A percentile compares a stretch with the other conserved stretches of the same genome.
These are phyloP conservation scores for Zygosaccharomyces sapae DNA, from an alignment of 1,139 yeast species.

Conservation along the genomic window DNA sequence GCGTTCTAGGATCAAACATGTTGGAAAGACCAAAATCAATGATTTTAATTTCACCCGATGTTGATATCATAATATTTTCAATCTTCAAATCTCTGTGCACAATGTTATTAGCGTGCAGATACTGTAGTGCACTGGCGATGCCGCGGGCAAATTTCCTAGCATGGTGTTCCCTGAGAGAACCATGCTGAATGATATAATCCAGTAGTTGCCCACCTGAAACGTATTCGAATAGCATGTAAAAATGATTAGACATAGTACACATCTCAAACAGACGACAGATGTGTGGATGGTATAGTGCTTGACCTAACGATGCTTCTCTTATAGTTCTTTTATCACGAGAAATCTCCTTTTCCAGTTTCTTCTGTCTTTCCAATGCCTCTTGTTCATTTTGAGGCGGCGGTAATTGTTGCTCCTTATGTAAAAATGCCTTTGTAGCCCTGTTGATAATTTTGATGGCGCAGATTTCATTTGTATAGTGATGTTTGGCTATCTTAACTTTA, in stretches of 20 bases:
- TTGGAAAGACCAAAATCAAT: slow-evolving; percentile 96
- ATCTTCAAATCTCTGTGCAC: slow-evolving; percentile 96
- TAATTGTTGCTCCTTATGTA: slow-evolving; percentile 71
- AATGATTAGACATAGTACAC: slow-evolving; percentile 94
- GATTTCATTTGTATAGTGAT: slow-evolving; percentile 71
- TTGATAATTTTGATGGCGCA: slow-evolving; percentile 87
- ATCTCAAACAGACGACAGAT: slow-evolving; percentile 90
- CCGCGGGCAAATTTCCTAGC: slow-evolving; percentile 95
- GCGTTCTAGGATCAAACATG: slow-evolving; percentile 64
- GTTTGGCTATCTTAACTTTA: slow-evolving; percentile 89
- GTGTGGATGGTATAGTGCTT: slow-evolving; percentile 83
- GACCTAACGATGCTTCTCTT: slow-evolving; percentile 91
- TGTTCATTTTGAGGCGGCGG: slow-evolving; percentile 56
- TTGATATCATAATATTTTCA: slow-evolving; percentile 92
- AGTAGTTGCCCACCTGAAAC: slow-evolving; percentile 97
- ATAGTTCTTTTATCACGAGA: slow-evolving; percentile 90
- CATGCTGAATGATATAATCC: slow-evolving; percentile 95
- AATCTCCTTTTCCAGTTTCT: slow-evolving; percentile 78
- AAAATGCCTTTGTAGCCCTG: slow-evolving; percentile 70
- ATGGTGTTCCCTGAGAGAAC: slow-evolving; percentile 86
- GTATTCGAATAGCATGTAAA: slow-evolving; percentile 93
- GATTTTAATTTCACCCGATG: slow-evolving; percentile 89
- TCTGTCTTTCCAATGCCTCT: slow-evolving; percentile 58
- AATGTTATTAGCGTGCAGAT: slow-evolving; percentile 87
- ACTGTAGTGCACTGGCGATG: slow-evolving; percentile 88